These are phyloP conservation scores for Cryptococcus sp. DNA, from an alignment of 1,284 basidiomycete species.

Conservation along the genomic window DNA sequence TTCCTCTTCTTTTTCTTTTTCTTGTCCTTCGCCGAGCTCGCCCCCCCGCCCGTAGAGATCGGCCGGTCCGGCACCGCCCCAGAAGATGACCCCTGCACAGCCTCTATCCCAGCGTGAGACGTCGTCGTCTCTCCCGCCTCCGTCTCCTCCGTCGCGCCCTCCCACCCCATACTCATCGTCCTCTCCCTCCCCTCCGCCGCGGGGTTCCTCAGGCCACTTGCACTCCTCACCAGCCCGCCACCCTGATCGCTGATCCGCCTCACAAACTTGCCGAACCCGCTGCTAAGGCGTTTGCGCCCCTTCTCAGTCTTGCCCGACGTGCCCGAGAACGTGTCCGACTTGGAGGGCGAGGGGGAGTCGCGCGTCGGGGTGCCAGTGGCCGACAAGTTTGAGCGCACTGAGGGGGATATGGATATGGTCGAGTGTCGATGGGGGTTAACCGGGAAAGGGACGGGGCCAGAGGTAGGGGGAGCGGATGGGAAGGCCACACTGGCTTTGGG, in stretches of 20 bases:
- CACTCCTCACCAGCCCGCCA: slow-evolving; percentile 16
- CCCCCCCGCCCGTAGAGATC: slow-evolving; percentile 7
- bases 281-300: slow-evolving; percentile 35
- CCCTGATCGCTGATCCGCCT: slow-evolving; percentile 41
- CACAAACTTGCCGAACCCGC: slow-evolving; percentile 38
- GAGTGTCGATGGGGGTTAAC: slow-evolving; percentile 3
- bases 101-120: too few relatives aligned
- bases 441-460: slow-evolving; percentile 6
- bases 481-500: slow-evolving; percentile 4
- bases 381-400: slow-evolving; percentile 7
- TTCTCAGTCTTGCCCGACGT: slow-evolving; percentile 17
- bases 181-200: slow-evolving; percentile 1
- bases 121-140: too few relatives aligned
- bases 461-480: slow-evolving; percentile 2
- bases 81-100: background rate
- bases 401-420: slow-evolving; percentile 12
- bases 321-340: slow-evolving; percentile 6
- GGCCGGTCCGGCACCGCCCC: background rate
- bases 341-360: slow-evolving; percentile 5
- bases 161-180: background rate
- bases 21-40: slow-evolving; percentile 8
- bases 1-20: slow-evolving; percentile 20
- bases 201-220: slow-evolving; percentile 14
- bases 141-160: too few relatives aligned
- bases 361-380: background rate